A percentile compares a stretch with the other conserved stretches of the same genome.
These are phyloP conservation scores for Ophiocordyceps polyrhachis-furcata DNA, from an alignment of 2,329 filamentous ascomycete species.

Conservation along the genomic window DNA sequence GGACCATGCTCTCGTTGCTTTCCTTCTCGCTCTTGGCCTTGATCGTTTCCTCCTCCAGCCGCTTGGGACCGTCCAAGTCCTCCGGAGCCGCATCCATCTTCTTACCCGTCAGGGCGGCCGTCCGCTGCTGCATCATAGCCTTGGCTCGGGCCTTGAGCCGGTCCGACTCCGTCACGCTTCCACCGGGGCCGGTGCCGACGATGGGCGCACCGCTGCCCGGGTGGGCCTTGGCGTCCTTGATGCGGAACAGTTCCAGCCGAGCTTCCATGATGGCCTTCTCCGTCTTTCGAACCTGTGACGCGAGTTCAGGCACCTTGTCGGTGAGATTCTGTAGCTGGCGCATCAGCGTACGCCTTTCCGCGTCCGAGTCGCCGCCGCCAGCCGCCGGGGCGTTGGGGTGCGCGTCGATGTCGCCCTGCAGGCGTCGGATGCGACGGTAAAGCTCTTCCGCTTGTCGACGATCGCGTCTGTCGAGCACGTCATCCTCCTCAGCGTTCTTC, in stretches of 20 bases:
- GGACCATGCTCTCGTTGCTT: conserved; percentile 90
- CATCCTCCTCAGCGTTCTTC: conserved; percentile 74
- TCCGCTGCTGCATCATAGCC: conserved; percentile 97
- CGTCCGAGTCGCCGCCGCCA: conserved; percentile 59
- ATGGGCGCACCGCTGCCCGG: conserved; percentile 65
- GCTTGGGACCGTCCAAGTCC: conserved; percentile 60
- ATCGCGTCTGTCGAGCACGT: conserved; percentile 76
- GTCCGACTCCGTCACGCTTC: conserved; percentile 79
- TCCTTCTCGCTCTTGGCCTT: conserved; percentile 72
- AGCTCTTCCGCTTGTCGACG: conserved; percentile 84
- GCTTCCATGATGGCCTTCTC: conserved; percentile 89
- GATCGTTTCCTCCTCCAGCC: conserved; percentile 75
- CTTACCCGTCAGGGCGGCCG: conserved; percentile 77
- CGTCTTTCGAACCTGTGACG: conserved; percentile 76
- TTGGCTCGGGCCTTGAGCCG: conserved; percentile 86
- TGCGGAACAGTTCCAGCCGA: conserved; percentile 75
- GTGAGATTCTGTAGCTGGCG: conserved; percentile 77
- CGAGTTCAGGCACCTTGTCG: conserved; percentile 78
- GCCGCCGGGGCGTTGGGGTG: conserved; percentile 60
- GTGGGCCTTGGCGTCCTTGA: conserved; percentile 84
- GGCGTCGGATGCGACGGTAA: conserved; percentile 74
- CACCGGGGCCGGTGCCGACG: conserved; percentile 83
- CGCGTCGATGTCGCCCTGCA: conserved; percentile 86
- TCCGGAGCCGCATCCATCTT: conserved; percentile 52
- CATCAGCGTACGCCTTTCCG: conserved; percentile 69